Base-by-base conservation (phyloP, 202 grass and related monocot species). In the Zizania palustris region DNA sequence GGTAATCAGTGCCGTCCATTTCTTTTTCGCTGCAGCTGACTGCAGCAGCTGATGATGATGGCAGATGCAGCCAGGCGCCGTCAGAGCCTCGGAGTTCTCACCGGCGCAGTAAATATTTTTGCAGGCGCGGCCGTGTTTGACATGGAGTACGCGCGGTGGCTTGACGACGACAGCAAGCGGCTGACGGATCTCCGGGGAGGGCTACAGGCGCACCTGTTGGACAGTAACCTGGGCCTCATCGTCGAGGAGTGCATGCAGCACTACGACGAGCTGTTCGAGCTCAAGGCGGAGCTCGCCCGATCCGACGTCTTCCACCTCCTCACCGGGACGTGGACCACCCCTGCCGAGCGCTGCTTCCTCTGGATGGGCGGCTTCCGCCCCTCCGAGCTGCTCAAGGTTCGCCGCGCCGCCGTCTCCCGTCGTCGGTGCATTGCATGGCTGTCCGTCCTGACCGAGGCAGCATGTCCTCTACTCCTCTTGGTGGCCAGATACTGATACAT, bases 321-420 rank as follows among this genome's bases (percentile, higher is more conserved):
- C 65, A 89, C 90, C 9, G 93, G 93, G 6, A 20, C 80, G 45
- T 97, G 93, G 93, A 75, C 77, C 12, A 88, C 88, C 15, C 88
- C 88, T 0, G 90, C 93, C 8, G 93, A 97, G 71, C 90, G 88
- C 53, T 97, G 93, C 83, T 97, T 93, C 77, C 88, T 93, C 80
- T 97, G 93, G 93, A 96, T 96, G 82, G 93, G 93, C 13, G 93
- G 93, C 58, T 96, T 96, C 81, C 84, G 85, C n/a, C 90, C 93
- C 0, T 97, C 93, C 6, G 88, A 97, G 56, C 80, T 97, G 16
- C 85, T 93, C 83, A 93, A 89, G 91, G 88, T 93, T 72, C 79
- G 20, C 39, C 72, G 4, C 66, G 6, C 22, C 12, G 35, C 9
- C n/a, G 5, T 53, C 46, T 54, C 45, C 11, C n/a, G 14, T 74